Evolutionary conservation across 2,329 filamentous ascomycete genomes (phyloP).

Genomic region (Tetracladium maxilliforme): DNA sequence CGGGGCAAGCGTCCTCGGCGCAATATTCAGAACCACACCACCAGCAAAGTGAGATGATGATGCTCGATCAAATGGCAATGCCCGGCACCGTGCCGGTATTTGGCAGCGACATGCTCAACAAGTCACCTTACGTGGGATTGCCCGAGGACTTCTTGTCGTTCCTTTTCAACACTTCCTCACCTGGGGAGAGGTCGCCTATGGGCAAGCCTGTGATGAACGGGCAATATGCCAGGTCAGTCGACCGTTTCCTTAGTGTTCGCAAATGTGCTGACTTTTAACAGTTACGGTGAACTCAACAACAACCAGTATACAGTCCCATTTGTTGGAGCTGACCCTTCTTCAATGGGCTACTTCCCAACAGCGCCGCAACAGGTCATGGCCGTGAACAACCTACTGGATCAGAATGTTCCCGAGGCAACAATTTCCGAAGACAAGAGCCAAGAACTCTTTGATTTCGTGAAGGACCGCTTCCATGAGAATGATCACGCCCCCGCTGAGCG

Average conservation of each 20-base stretch:
- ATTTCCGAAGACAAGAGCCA: slow-evolving; percentile 80
- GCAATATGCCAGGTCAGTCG: slow-evolving; percentile 33
- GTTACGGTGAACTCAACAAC: too few relatives aligned
- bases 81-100: slow-evolving; percentile 72
- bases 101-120: slow-evolving; percentile 67
- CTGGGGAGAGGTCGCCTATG: slow-evolving; percentile 35
- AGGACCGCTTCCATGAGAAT: slow-evolving; percentile 66
- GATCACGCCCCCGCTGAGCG: slow-evolving; percentile 60
- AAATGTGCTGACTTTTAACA: slow-evolving; percentile 10
- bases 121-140: slow-evolving; percentile 76
- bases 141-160: slow-evolving; percentile 79
- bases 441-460: slow-evolving; percentile 71
- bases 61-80: slow-evolving; percentile 46
- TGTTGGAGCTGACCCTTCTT: too few relatives aligned
- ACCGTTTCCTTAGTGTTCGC: not conserved
- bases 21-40: too few relatives aligned
- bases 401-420: slow-evolving; percentile 62
- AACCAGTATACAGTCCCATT: too few relatives aligned
- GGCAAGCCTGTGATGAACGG: slow-evolving; percentile 34
- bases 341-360: too few relatives aligned
- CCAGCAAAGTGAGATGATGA: slow-evolving; percentile 44
- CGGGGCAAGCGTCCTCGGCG: too few relatives aligned
- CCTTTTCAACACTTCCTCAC: slow-evolving; percentile 58
- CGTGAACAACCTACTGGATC: slow-evolving; percentile 72
- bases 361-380: slow-evolving; percentile 72